A percentile compares a stretch with the other conserved stretches of the same genome.
phyloP scores from a whole-genome alignment of 2,329 filamentous ascomycete genomes.

The Orbilia quercus region DNA sequence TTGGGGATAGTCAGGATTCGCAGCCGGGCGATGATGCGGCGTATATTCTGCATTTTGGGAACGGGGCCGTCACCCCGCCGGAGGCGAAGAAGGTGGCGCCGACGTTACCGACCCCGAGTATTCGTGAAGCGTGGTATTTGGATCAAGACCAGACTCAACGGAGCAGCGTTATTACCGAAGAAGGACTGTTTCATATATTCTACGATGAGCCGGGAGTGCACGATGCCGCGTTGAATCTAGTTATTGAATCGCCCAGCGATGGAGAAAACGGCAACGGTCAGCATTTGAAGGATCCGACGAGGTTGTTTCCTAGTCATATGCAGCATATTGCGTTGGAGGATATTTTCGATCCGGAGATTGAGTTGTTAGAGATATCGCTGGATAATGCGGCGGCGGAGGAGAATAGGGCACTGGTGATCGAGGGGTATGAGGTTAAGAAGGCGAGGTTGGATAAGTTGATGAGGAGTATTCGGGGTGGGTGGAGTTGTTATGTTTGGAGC shows the following conservation, averaged over 20 bases:
- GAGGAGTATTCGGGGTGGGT: constrained; percentile 47
- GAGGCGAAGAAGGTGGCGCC: constrained; percentile 37
- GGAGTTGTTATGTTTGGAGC: constrained; percentile 55
- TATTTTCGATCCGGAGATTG: constrained; percentile 39
- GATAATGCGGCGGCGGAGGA: constrained; percentile 8
- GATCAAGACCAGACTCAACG: constrained; percentile 53
- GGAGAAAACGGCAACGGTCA: constrained; percentile 3
- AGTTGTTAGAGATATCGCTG: constrained; percentile 40
- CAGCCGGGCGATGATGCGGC: constrained; percentile 44
- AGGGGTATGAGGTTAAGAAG: constrained; percentile 15
- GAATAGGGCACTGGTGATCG: neutral
- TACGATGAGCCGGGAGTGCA: constrained; percentile 42
- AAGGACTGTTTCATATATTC: constrained; percentile 55
- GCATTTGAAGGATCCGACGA: constrained; percentile 23
- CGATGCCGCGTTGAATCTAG: constrained; percentile 4
- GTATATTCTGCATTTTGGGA: constrained; percentile 47
- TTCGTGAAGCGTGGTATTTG: constrained; percentile 53
- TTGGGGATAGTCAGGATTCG: constrained; percentile 19
- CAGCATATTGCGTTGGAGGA: constrained; percentile 49
- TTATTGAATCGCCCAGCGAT: neutral
- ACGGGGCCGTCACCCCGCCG: constrained; percentile 12
- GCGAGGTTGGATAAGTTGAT: constrained; percentile 44
- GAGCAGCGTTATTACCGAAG: constrained; percentile 49
- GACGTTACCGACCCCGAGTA: constrained; percentile 32
- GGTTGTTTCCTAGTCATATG: constrained; percentile 49